Base-by-base conservation (phyloP, 129 eudicot species). In the Flaveria brownii region DNA sequence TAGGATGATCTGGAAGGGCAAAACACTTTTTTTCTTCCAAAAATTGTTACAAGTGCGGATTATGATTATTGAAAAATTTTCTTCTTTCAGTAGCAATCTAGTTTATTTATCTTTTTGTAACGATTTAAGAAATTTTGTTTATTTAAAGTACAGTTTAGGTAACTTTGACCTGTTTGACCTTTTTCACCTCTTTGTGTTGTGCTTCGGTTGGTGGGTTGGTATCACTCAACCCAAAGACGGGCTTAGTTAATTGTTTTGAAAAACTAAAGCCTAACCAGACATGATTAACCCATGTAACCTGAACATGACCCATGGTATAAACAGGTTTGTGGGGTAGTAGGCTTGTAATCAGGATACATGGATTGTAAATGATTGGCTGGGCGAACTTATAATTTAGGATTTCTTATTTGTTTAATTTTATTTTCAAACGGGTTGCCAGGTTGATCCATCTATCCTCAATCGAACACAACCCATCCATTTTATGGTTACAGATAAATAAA, bases 41-140 rank as follows among this genome's bases (percentile, higher is more conserved):
- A 59, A 23, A 15, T 15, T 62, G 45, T 33, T 62, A 60, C 67
- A 3, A 25, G 76, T 55, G 75, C 10, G 15, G 11, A 10, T 36
- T 33, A 17, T 30, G 46, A 17, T 72, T 51, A 6, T 45, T 13
- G 6, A 52, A 52, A 72, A 18, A 17, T 20, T 36, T 4, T 42
- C 15, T 42, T 39, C 12, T 57, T 26, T 71, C 42, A 26, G 49
- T 49, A 18, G 28, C 4, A 43, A 57, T 74, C 46, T 23, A 18
- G 9, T 18, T 17, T 66, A 41, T 33, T 25, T 12, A 36, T 36
- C 5, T 60, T 7, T 45, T 15, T 61, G 12, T 20, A 60, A 6
- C 46, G 71, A 25, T 74, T 74, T 75, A 62, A 33, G 33, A 75
- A 30, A 55, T 46, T 62, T 23, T 17, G 12, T 30, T 33, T 55